Percentiles rank a stretch among this genome's conserved stretches.
Conservation (phyloP, 73 alveolate genomes). For the Durusdinium trenchii region DNA sequence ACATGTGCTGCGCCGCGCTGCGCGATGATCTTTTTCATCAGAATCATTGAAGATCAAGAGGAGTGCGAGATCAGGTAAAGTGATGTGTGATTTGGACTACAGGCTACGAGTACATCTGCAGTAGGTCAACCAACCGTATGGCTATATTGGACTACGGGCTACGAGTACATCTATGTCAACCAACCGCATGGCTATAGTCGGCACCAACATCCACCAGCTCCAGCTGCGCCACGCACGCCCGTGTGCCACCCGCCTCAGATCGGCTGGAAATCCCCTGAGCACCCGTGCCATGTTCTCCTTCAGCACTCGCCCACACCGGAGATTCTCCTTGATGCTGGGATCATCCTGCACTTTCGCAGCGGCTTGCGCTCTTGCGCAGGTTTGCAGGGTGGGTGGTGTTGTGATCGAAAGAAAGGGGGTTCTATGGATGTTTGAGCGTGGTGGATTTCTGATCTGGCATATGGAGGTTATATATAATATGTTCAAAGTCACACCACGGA, state of each 20-base stretch:
- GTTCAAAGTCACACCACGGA: no score
- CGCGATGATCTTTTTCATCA: no score
- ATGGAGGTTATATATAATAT: no score
- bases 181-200: no score
- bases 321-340: constrained; percentile 95
- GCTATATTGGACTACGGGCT: no score
- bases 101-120: no score
- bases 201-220: not conserved
- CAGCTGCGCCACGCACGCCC: not conserved
- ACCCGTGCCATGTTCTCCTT: constrained; percentile 97
- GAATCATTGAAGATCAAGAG: no score
- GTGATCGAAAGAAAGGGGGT: not conserved
- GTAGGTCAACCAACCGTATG: no score
- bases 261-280: constrained; percentile 91
- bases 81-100: no score
- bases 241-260: constrained; percentile 38
- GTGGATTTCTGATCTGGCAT: not conserved
- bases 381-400: not conserved
- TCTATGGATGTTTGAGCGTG: not conserved
- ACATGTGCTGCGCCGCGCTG: no score
- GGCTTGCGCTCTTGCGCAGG: not conserved
- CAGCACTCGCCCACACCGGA: constrained; percentile 99
- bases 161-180: no score
- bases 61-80: no score
- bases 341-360: constrained; percentile 30